Base-by-base conservation (phyloP, 1,284 basidiomycete genomes). In the Cryptococcus sp. region DNA sequence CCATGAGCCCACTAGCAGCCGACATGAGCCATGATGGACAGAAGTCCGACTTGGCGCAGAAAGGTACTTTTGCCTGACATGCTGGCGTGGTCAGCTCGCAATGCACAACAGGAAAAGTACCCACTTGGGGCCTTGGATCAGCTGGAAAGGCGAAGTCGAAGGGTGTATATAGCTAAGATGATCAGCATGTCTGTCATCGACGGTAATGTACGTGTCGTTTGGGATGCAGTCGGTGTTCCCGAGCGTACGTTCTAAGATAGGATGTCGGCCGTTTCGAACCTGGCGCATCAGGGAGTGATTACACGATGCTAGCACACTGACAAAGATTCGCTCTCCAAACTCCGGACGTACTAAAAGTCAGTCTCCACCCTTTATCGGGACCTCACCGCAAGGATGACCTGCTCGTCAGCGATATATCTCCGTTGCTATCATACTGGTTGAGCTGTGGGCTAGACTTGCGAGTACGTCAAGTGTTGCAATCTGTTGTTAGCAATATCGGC, bases 51-150 rank as follows among this genome's bases (percentile, higher is more conserved):
- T 68, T 96, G 91, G 18, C 85, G 82, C 10, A 98, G 77, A 64
- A 92, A 93, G 0, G 92, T 97, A 67, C 88, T 94, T 74, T 98
- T 98, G 1, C 84, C 88, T 25, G 88, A 87, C 88, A 91, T 91
- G 67, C 88, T 91, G 10, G 21, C 57, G n/a, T 13, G 14, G 59
- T 51, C 22, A 52, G 18, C 40, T 10, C 19, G 25, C 23, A n/a
- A 43, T 41, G 21, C 23, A 32, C 9, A 45, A 50, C 50, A 48
- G 45, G 34, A 49, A 42, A 31, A 46, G 40, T 18, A 24, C 10
- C 7, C 62, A 91, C 89, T 92, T 89, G 5, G 88, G 87, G 0
- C 91, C 90, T 62, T 88, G 88, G 32, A 96, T 81, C 19, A 94
- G 81, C 69, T 96, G 91, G 64, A 96, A 96, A 4, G 82, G 82